Percentiles rank a stretch among this genome's conserved stretches.
phyloP scores from a whole-genome alignment of 768 basidiomycete species.

The Amanita phalloides region DNA sequence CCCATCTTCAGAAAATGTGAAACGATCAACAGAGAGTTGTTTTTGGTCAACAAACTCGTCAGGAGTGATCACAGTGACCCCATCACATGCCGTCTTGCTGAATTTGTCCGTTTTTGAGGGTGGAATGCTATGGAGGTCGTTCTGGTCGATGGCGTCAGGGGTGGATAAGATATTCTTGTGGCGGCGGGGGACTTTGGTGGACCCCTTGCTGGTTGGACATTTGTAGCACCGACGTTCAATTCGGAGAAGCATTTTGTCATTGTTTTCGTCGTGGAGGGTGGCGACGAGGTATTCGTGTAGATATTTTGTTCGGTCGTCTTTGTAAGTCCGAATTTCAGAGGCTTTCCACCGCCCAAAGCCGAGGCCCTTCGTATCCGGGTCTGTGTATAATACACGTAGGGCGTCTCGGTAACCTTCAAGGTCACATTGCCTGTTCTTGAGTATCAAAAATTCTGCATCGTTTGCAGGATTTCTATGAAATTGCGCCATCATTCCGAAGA shows the following conservation, averaged over 20 bases:
- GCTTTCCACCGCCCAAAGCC: background rate
- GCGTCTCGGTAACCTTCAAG: background rate
- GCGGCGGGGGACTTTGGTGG: background rate
- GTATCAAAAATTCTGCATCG: background rate
- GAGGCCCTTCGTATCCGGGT: background rate
- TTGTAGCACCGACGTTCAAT: background rate
- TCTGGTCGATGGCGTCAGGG: background rate
- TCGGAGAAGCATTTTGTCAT: background rate
- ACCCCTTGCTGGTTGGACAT: background rate
- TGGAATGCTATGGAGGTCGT: background rate
- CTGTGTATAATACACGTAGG: background rate
- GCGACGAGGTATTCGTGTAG: background rate
- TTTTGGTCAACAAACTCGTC: background rate
- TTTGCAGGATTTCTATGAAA: background rate
- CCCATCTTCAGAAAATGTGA: background rate
- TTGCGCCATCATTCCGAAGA: background rate
- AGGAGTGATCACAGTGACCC: background rate
- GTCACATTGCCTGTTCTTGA: background rate
- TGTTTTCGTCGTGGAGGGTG: background rate
- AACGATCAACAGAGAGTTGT: background rate
- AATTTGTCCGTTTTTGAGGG: background rate
- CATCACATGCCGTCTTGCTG: background rate
- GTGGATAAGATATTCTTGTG: background rate
- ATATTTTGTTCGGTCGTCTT: background rate
- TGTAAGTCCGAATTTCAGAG: background rate